phyloP scores from a whole-genome alignment of 805 yeast genomes.

The Blastobotrys americana region DNA sequence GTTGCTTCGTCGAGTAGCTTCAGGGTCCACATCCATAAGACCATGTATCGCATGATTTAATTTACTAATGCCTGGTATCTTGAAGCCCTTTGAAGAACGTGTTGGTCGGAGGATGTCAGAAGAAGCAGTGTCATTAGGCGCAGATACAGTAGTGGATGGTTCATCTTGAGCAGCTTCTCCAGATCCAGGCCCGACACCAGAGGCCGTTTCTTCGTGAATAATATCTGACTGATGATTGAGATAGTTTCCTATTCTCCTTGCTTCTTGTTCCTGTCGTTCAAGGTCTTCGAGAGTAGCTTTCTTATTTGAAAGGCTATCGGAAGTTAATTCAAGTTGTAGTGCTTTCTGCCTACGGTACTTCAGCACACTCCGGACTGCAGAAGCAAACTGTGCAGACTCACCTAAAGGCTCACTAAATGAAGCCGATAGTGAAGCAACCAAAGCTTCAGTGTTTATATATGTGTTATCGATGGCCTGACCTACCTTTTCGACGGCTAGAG shows the following conservation, averaged over 20 bases:
- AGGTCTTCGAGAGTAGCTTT: constrained; percentile 30
- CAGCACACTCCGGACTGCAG: constrained; percentile 49
- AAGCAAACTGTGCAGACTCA: constrained; percentile 61
- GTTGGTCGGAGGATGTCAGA: constrained; percentile 12
- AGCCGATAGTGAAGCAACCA: constrained; percentile 47
- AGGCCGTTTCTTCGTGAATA: constrained; percentile 3
- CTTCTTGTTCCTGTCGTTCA: constrained; percentile 39
- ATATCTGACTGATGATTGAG: constrained; percentile 15
- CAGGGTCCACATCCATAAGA: constrained; percentile 61
- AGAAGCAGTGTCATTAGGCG: neutral
- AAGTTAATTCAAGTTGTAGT: constrained; percentile 43
- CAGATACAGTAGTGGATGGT: neutral
- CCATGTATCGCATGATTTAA: constrained; percentile 49
- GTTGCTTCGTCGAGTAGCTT: constrained; percentile 49
- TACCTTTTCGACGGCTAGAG: constrained; percentile 64
- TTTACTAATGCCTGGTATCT: constrained; percentile 47
- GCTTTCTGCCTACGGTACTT: constrained; percentile 55
- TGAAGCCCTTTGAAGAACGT: constrained; percentile 34
- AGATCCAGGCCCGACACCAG: neutral
- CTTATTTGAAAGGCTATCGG: constrained; percentile 34
- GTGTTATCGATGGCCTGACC: constrained; percentile 78
- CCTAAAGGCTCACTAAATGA: constrained; percentile 62
- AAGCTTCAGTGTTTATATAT: constrained; percentile 43
- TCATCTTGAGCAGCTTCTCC: neutral
- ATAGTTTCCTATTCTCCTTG: constrained; percentile 35